phyloP scores from a whole-genome alignment of 257 asterid species.

The Fraxinus cuspidata region DNA sequence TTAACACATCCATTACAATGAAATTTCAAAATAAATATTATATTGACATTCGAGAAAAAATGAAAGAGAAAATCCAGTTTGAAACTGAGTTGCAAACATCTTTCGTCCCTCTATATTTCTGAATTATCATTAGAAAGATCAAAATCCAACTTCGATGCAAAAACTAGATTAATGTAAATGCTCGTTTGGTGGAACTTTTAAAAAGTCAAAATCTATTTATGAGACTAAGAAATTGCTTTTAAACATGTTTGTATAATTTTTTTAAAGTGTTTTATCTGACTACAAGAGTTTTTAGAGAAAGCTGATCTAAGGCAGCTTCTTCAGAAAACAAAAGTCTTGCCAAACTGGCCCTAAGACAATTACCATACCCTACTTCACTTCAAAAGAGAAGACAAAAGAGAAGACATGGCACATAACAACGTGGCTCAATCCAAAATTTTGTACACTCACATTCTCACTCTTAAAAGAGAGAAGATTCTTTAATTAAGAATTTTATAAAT shows the following conservation, averaged over 20 bases:
- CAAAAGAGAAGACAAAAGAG: not conserved
- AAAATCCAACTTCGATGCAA: not conserved
- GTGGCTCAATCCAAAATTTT: not conserved
- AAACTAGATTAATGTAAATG: too few species aligned
- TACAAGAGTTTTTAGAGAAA: too few species aligned
- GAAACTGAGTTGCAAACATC: not conserved
- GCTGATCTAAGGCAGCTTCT: too few species aligned
- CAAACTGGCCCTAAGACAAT: not conserved
- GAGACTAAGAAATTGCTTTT: too few species aligned
- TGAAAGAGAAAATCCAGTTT: not conserved
- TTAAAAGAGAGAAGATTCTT: not conserved
- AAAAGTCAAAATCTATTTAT: too few species aligned
- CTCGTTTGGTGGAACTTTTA: too few species aligned
- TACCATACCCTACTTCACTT: not conserved
- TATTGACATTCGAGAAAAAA: not conserved
- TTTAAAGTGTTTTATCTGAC: too few species aligned
- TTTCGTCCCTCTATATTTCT: not conserved
- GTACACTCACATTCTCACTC: not conserved
- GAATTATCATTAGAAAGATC: not conserved
- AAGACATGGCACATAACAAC: not conserved
- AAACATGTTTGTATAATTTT: too few species aligned
- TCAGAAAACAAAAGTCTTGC: too few species aligned
- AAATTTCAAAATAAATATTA: too few species aligned
- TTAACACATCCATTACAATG: not conserved
- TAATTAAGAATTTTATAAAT: slow-evolving; percentile 9